Conservation (phyloP, 1,284 basidiomycete genomes). For the Ceratobasidium sp. region DNA sequence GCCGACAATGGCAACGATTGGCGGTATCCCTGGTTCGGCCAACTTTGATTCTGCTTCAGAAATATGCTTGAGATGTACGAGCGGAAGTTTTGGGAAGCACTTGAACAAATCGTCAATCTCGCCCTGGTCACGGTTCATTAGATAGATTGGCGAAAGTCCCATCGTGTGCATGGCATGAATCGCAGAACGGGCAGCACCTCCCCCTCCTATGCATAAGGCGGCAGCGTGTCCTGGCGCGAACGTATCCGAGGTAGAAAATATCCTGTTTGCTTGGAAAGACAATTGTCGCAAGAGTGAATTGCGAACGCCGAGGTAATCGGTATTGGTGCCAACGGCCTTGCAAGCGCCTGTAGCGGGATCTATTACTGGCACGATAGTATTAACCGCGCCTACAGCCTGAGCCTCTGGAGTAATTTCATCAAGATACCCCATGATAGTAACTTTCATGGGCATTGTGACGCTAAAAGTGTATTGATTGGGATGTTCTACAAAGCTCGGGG, state of each 20-base stretch:
- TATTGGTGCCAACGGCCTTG: slow-evolving; percentile 51
- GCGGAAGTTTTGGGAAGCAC: slow-evolving; percentile 35
- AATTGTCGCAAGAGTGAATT: slow-evolving; percentile 49
- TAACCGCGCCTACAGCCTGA: slow-evolving; percentile 49
- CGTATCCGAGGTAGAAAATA: slow-evolving; percentile 44
- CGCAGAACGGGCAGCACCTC: slow-evolving; percentile 51
- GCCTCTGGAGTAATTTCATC: slow-evolving; percentile 50
- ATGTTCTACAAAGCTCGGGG: not conserved
- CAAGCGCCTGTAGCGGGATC: slow-evolving; percentile 41
- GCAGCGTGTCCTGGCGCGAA: slow-evolving; percentile 45
- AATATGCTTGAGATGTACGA: slow-evolving; percentile 26
- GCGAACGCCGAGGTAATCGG: slow-evolving; percentile 50
- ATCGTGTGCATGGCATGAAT: slow-evolving; percentile 50
- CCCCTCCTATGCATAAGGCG: slow-evolving; percentile 51
- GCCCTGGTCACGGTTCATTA: slow-evolving; percentile 48
- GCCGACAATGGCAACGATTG: slow-evolving; percentile 38
- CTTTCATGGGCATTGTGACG: slow-evolving; percentile 52
- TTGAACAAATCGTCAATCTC: slow-evolving; percentile 39
- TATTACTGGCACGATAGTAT: slow-evolving; percentile 50
- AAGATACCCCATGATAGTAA: slow-evolving; percentile 48
- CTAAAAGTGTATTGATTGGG: slow-evolving; percentile 39
- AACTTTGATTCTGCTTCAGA: slow-evolving; percentile 16
- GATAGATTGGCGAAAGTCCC: slow-evolving; percentile 50
- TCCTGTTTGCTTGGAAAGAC: slow-evolving; percentile 31
- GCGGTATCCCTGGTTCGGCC: slow-evolving; percentile 4